Conservation (phyloP, 805 yeast species). For the Cyberlindnera mrakii region DNA sequence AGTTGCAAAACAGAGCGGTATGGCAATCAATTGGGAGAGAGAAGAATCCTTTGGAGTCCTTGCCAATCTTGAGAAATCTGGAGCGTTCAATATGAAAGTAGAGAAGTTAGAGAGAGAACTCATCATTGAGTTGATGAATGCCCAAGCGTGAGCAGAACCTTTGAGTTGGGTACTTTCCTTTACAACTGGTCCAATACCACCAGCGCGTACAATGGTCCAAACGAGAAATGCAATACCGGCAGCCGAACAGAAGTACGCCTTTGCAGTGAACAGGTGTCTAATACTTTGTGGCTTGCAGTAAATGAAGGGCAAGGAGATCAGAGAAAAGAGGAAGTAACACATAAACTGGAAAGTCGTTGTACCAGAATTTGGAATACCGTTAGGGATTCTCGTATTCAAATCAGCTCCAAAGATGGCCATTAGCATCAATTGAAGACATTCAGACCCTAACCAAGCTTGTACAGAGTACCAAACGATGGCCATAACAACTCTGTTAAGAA, state of each 20-base stretch:
- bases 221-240: constrained; percentile 80
- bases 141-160: constrained; percentile 74
- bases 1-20: constrained; percentile 72
- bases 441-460: constrained; percentile 80
- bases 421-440: constrained; percentile 74
- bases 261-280: constrained; percentile 77
- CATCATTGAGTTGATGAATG: constrained; percentile 72
- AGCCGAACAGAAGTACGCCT: constrained; percentile 71
- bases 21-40: constrained; percentile 56
- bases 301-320: constrained; percentile 70
- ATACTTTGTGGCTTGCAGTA: constrained; percentile 79
- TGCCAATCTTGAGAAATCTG: constrained; percentile 85
- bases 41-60: constrained; percentile 44
- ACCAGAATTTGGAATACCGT: constrained; percentile 52
- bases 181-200: constrained; percentile 72
- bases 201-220: constrained; percentile 79
- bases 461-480: constrained; percentile 85
- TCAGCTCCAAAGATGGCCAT: constrained; percentile 68
- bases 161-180: constrained; percentile 45
- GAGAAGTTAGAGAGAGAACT: constrained; percentile 81
- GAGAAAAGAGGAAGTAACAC: constrained; percentile 78
- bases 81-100: constrained; percentile 81
- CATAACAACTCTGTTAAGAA: constrained; percentile 82
- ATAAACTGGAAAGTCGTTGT: constrained; percentile 70
- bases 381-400: constrained; percentile 54